Conservation (phyloP, 129 eudicot genomes). For the Saussurea involucrata region DNA sequence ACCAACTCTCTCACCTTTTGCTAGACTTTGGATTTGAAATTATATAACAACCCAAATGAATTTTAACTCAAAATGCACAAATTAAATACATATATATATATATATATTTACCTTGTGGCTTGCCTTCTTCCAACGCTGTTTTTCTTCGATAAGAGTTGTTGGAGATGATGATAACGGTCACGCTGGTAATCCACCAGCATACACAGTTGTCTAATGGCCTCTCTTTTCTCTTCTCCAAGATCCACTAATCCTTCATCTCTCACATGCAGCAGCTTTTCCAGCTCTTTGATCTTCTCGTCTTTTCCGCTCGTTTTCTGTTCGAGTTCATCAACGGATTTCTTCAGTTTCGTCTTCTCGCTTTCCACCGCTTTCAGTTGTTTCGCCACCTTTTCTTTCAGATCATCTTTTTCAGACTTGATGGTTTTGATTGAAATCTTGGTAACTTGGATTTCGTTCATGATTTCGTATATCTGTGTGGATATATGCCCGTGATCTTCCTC, state of each 20-base stretch:
- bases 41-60: conserved; percentile 1
- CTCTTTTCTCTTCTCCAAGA: conserved; percentile 78
- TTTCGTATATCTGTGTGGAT: conserved; percentile 52
- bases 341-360: conserved; percentile 40
- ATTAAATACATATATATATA: not conserved
- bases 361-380: conserved; percentile 24
- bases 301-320: conserved; percentile 44
- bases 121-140: conserved; percentile 28
- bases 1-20: not conserved
- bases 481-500: conserved; percentile 82
- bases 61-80: not conserved
- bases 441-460: conserved; percentile 62
- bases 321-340: conserved; percentile 28
- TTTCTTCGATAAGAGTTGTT: conserved; percentile 37
- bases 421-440: conserved; percentile 42
- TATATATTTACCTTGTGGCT: conserved; percentile 30
- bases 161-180: conserved; percentile 48
- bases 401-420: conserved; percentile 37
- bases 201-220: conserved; percentile 86
- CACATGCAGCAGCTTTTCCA: conserved; percentile 44
- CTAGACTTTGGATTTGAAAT: no score
- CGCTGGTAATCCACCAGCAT: conserved; percentile 73
- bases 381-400: conserved; percentile 46
- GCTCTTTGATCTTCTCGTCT: conserved; percentile 45
- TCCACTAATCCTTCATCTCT: conserved; percentile 52